These are phyloP conservation scores for Russula virescens DNA, from an alignment of 768 basidiomycete genomes.

Conservation along the genomic window DNA sequence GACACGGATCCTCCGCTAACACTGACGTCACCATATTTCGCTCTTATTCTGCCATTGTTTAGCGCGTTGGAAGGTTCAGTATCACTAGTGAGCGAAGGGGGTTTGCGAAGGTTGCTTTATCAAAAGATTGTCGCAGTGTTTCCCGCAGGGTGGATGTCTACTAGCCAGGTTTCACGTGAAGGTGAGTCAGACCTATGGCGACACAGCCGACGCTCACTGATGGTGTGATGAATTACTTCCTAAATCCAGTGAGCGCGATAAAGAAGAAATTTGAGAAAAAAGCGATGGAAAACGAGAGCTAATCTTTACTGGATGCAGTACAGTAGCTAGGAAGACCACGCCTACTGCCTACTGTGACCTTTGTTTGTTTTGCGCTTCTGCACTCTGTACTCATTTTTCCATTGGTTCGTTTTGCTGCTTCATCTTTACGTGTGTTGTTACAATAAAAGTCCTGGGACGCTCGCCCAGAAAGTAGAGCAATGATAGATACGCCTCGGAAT, in stretches of 20 bases:
- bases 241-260: constrained; percentile 65
- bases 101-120: constrained; percentile 71
- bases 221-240: background rate
- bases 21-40: background rate
- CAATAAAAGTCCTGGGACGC: no score
- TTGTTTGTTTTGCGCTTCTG: no score
- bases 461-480: no score
- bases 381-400: background rate
- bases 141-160: constrained; percentile 80
- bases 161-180: constrained; percentile 82
- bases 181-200: constrained; percentile 54
- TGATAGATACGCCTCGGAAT: background rate
- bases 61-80: constrained; percentile 59
- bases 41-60: background rate
- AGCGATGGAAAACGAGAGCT: constrained; percentile 51
- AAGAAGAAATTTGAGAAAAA: constrained; percentile 79
- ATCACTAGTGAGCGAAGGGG: constrained; percentile 74
- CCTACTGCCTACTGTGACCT: no score
- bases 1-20: no score
- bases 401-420: background rate
- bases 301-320: no score
- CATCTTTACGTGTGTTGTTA: background rate
- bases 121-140: constrained; percentile 80
- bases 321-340: no score
- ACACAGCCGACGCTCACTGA: no score